Percentiles rank a stretch among this genome's conserved stretches.
These are phyloP conservation scores for Phanerodontia chrysosporium DNA, from an alignment of 768 basidiomycete genomes.

Conservation along the genomic window DNA sequence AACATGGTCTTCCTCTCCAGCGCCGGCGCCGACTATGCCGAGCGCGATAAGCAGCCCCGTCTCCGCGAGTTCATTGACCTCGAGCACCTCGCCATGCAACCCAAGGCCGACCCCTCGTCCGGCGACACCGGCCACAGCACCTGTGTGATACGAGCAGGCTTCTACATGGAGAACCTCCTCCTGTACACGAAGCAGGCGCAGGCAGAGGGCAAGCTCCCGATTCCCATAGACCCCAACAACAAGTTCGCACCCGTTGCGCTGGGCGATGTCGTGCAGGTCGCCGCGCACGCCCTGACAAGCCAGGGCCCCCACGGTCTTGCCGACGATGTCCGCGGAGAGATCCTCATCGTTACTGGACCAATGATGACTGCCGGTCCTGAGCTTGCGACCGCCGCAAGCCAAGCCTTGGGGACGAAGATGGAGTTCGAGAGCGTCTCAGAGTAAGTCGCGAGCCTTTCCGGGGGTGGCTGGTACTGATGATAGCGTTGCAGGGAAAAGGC, in stretches of 20 bases:
- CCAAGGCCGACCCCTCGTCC: slow-evolving; percentile 18
- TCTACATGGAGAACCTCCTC: slow-evolving; percentile 28
- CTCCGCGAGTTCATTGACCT: slow-evolving; percentile 30
- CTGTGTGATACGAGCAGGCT: slow-evolving; percentile 28
- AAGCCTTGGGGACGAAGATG: slow-evolving; percentile 21
- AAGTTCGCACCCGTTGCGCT: slow-evolving; percentile 28
- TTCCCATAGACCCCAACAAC: slow-evolving; percentile 24
- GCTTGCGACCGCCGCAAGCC: slow-evolving; percentile 21
- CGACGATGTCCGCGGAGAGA: slow-evolving; percentile 25
- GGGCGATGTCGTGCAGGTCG: slow-evolving; percentile 26
- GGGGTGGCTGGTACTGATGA: neutral
- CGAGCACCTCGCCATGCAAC: slow-evolving; percentile 25
- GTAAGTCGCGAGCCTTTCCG: slow-evolving; percentile 7
- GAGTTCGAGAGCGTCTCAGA: slow-evolving; percentile 23
- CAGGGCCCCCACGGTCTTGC: slow-evolving; percentile 28
- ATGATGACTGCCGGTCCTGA: slow-evolving; percentile 21
- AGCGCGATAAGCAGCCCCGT: slow-evolving; percentile 26
- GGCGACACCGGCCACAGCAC: slow-evolving; percentile 26
- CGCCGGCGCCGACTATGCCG: slow-evolving; percentile 28
- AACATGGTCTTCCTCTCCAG: slow-evolving; percentile 24
- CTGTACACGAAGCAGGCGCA: slow-evolving; percentile 26
- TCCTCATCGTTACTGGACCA: slow-evolving; percentile 23
- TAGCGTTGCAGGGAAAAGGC: slow-evolving; percentile 8
- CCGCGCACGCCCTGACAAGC: slow-evolving; percentile 23
- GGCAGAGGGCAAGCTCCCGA: slow-evolving; percentile 21